phyloP scores from a whole-genome alignment of 306 rosid species.

The Erythrophleum fordii region DNA sequence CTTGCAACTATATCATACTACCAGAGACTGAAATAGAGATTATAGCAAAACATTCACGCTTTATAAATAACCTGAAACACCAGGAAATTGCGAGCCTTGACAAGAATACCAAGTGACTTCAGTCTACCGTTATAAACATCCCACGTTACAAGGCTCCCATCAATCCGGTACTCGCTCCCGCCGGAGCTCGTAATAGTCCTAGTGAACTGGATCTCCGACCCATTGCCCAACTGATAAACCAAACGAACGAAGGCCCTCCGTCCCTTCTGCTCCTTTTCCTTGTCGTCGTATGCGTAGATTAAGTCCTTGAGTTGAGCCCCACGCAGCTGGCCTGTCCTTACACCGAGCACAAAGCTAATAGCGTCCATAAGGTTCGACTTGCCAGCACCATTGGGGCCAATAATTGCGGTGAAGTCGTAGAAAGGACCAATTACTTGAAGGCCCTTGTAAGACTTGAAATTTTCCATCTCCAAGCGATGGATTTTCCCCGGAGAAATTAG shows the following conservation, averaged over 20 bases:
- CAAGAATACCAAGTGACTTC: constrained; percentile 89
- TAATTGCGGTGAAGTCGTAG: constrained; percentile 91
- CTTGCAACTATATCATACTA: not conserved
- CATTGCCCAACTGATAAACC: constrained; percentile 76
- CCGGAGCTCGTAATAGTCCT: constrained; percentile 80
- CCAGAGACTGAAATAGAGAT: not conserved
- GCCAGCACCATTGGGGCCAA: constrained; percentile 97
- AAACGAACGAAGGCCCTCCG: constrained; percentile 83
- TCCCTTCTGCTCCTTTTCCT: constrained; percentile 89
- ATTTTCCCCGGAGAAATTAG: constrained; percentile 82
- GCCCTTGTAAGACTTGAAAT: constrained; percentile 97
- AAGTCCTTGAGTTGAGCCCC: constrained; percentile 95
- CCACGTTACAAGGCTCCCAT: constrained; percentile 68
- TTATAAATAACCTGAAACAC: constrained; percentile 84
- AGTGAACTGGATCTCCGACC: constrained; percentile 79
- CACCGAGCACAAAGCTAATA: constrained; percentile 96
- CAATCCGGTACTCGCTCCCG: constrained; percentile 87
- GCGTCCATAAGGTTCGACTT: constrained; percentile 99
- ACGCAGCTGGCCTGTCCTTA: constrained; percentile 94
- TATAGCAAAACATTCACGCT: not conserved
- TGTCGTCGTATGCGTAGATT: constrained; percentile 89
- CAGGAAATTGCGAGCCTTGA: constrained; percentile 96
- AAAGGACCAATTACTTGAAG: constrained; percentile 87
- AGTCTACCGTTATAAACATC: constrained; percentile 73
- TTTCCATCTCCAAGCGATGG: constrained; percentile 83